phyloP scores from a whole-genome alignment of 768 basidiomycete genomes.

The Suillus sp. region DNA sequence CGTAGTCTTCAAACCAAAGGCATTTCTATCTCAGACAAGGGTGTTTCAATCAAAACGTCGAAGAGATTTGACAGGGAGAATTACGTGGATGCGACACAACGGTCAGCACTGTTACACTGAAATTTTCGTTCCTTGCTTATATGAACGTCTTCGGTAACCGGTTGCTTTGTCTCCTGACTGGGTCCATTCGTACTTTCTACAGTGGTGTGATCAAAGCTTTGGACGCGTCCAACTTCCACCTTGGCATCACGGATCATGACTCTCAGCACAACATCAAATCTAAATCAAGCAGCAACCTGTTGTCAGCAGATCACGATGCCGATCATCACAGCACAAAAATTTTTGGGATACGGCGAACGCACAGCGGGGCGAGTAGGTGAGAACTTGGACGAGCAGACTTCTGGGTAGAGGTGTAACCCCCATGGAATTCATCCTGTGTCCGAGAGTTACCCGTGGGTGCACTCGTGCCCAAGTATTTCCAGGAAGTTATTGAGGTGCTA shows the following conservation, averaged over 20 bases:
- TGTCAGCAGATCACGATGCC: not conserved
- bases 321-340: slow-evolving; percentile 3
- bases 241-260: slow-evolving; percentile 3
- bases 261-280: slow-evolving; percentile 16
- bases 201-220: slow-evolving; percentile 60
- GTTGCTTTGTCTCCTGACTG: not conserved
- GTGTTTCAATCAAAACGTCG: slow-evolving; percentile 66
- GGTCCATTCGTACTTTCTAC: not conserved
- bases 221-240: slow-evolving; percentile 45
- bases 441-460: not conserved
- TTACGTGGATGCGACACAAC: slow-evolving; percentile 74
- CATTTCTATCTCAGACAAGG: slow-evolving; percentile 55
- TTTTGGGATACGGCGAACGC: slow-evolving; percentile 18
- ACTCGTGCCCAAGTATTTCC: not conserved
- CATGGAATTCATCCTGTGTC: not conserved
- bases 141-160: no score
- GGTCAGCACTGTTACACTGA: slow-evolving; percentile 40
- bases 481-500: not conserved
- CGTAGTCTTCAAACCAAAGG: slow-evolving; percentile 59
- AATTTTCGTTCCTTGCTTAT: not conserved
- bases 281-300: slow-evolving; percentile 11
- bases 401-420: not conserved
- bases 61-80: slow-evolving; percentile 60
- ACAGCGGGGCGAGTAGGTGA: slow-evolving; percentile 4
- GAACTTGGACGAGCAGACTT: not conserved